These are phyloP conservation scores for Polyplosphaeria fusca DNA, from an alignment of 495 filamentous ascomycete genomes.

Conservation along the genomic window DNA sequence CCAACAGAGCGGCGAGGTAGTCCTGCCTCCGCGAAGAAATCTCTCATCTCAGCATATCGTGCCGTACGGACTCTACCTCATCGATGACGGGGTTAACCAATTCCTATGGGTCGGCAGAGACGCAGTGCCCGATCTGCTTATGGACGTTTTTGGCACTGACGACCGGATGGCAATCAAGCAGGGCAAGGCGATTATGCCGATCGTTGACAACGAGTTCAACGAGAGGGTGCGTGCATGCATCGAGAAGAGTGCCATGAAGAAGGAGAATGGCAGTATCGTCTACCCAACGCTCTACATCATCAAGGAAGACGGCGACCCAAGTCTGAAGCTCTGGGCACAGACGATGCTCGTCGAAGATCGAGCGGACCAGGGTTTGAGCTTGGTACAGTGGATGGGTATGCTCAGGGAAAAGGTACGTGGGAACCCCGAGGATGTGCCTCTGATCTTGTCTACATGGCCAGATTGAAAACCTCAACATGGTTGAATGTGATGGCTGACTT, in stretches of 20 bases:
- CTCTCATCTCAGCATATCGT: constrained; percentile 82
- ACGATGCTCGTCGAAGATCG: constrained; percentile 93
- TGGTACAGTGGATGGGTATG: constrained; percentile 87
- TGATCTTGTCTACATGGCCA: constrained; percentile 31
- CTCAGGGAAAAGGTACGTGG: constrained; percentile 90
- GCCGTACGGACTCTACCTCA: constrained; percentile 93
- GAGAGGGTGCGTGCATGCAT: constrained; percentile 85
- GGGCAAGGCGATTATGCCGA: constrained; percentile 81
- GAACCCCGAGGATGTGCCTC: constrained; percentile 13
- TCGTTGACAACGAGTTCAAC: constrained; percentile 93
- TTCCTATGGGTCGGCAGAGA: constrained; percentile 97
- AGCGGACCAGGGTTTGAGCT: constrained; percentile 87
- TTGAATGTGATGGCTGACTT: constrained; percentile 1
- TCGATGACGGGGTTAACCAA: constrained; percentile 95
- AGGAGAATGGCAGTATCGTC: constrained; percentile 80
- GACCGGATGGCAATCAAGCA: constrained; percentile 81
- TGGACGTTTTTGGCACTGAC: constrained; percentile 82
- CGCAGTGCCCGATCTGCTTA: constrained; percentile 81
- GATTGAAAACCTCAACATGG: constrained; percentile 14
- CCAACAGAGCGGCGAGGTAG: constrained; percentile 77
- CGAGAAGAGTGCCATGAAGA: constrained; percentile 86
- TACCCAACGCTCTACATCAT: constrained; percentile 92
- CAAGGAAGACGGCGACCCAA: constrained; percentile 92
- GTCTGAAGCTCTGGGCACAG: constrained; percentile 92
- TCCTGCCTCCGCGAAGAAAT: constrained; percentile 80